Percentiles rank a stretch among this genome's conserved stretches.
Evolutionary conservation across 306 rosid genomes (phyloP).

Genomic region (Begonia loranthoides): DNA sequence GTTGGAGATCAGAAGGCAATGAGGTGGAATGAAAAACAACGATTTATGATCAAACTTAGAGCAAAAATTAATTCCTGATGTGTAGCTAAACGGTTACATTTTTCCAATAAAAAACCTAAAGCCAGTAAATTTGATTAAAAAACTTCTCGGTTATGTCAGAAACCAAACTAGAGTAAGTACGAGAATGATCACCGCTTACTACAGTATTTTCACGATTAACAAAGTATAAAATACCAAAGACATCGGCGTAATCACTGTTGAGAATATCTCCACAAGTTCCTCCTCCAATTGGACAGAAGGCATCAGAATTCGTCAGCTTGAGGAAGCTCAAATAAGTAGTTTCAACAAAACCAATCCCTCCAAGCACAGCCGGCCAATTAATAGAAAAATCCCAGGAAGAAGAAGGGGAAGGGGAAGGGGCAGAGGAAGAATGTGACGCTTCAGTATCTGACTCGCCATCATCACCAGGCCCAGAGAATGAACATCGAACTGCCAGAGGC

Average conservation of each 20-base stretch:
- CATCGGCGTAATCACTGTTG: constrained; percentile 48
- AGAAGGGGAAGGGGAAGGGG: constrained; percentile 15
- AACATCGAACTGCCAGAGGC: constrained; percentile 21
- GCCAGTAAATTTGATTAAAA: too few species aligned
- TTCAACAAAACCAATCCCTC: constrained; percentile 63
- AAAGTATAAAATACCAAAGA: constrained; percentile 40
- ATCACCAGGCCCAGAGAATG: constrained; percentile 23
- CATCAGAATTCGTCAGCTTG: constrained; percentile 7
- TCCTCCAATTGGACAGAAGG: constrained; percentile 37
- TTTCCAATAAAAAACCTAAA: too few species aligned
- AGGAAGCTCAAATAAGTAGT: constrained; percentile 62
- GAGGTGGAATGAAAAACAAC: too few species aligned
- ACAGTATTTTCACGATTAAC: too few species aligned
- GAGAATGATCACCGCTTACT: too few species aligned
- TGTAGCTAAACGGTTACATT: too few species aligned
- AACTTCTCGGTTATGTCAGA: too few species aligned
- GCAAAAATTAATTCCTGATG: too few species aligned
- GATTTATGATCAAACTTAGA: too few species aligned
- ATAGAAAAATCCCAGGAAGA: constrained; percentile 21
- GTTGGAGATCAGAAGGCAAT: constrained; percentile 10
- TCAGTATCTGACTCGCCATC: constrained; percentile 34
- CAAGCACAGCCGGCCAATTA: constrained; percentile 34
- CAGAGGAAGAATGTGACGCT: constrained; percentile 7
- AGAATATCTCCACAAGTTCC: constrained; percentile 32
- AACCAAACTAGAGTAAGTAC: too few species aligned